Percentiles rank a stretch among this genome's conserved stretches.
Conservation (phyloP, 371 early-diverging fungal genomes). For the Mucor irregularis region DNA sequence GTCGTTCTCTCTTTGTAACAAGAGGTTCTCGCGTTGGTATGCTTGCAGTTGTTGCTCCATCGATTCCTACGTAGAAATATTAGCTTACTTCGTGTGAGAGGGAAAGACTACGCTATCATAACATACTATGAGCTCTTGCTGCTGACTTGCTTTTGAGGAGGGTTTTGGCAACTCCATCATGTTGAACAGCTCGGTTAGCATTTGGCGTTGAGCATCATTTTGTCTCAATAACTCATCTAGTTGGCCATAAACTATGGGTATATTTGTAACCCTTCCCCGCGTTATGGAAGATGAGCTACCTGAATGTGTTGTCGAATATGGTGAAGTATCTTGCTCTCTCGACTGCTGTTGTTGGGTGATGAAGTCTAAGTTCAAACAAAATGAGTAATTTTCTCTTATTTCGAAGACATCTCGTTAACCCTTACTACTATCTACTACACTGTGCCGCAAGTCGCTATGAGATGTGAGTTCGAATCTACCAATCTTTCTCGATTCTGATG, state of each 20-base stretch:
- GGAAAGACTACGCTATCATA: too few species aligned
- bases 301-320: constrained; percentile 10
- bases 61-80: constrained; percentile 17
- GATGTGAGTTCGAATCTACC: constrained; percentile 31
- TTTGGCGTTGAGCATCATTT: constrained; percentile 36
- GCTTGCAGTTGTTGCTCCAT: constrained; percentile 49
- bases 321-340: not conserved
- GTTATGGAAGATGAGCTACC: not conserved
- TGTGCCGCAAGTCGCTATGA: not conserved
- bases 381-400: not conserved
- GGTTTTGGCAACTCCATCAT: not conserved
- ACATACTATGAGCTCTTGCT: constrained; percentile 4
- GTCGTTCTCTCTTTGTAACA: constrained; percentile 57
- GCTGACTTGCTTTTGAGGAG: not conserved
- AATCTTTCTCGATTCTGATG: constrained; percentile 23
- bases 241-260: constrained; percentile 22
- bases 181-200: constrained; percentile 24
- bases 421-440: not conserved
- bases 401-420: not conserved
- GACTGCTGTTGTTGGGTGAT: not conserved
- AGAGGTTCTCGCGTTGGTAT: constrained; percentile 49
- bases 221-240: constrained; percentile 37
- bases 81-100: too few species aligned
- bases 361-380: too few species aligned
- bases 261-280: not conserved